A percentile compares a stretch with the other conserved stretches of the same genome.
phyloP scores from a whole-genome alignment of 441 rosid genomes.

The Lepidium campestre region DNA sequence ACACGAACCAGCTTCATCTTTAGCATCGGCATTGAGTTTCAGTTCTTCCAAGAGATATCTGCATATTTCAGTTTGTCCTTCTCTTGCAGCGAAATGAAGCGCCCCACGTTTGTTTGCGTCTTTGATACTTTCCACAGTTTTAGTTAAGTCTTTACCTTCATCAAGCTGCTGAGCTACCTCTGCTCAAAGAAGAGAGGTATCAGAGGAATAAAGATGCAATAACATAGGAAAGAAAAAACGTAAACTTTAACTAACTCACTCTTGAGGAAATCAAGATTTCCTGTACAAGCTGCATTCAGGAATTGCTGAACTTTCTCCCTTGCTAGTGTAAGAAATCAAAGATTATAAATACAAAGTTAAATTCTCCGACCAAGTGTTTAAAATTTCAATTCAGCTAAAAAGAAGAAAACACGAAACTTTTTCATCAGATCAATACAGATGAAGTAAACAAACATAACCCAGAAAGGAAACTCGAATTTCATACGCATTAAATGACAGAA shows the following conservation, averaged over 20 bases:
- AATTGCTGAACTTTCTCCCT: conserved; percentile 80
- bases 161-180: conserved; percentile 71
- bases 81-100: conserved; percentile 91
- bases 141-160: conserved; percentile 65
- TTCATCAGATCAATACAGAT: neutral
- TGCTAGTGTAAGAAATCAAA: conserved; percentile 34
- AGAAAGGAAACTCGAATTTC: neutral
- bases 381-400: neutral
- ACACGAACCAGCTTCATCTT: conserved; percentile 76
- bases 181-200: conserved; percentile 22
- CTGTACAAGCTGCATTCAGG: conserved; percentile 68
- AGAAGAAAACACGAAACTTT: neutral
- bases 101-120: conserved; percentile 95
- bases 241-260: conserved; percentile 33
- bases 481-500: neutral
- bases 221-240: neutral
- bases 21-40: conserved; percentile 55
- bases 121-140: conserved; percentile 70
- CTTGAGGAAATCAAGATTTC: conserved; percentile 79
- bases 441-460: neutral
- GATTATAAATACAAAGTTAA: neutral
- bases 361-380: neutral
- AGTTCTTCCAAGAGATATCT: conserved; percentile 78
- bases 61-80: conserved; percentile 79
- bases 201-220: neutral